Evolutionary conservation across 2,329 filamentous ascomycete species (phyloP).

Genomic region (Sporothrix curviconia): DNA sequence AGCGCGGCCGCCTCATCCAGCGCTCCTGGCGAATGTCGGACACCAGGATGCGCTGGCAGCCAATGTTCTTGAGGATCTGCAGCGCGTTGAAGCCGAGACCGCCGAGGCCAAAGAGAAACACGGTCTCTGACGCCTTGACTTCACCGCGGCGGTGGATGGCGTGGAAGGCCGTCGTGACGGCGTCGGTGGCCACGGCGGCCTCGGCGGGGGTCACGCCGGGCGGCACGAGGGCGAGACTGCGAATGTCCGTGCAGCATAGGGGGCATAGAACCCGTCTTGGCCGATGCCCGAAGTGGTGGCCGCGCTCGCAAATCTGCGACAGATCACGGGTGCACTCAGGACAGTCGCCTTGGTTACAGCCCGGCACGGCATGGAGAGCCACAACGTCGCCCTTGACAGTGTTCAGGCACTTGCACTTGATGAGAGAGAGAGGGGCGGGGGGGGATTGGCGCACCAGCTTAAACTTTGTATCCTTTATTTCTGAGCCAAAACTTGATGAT

Average conservation of each 20-base stretch:
- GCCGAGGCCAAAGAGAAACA: conserved; percentile 5
- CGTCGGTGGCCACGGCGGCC: conserved; percentile 4
- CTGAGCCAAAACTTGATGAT: conserved; percentile 1
- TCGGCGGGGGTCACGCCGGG: conserved; percentile 1
- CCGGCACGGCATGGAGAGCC: conserved; percentile 1
- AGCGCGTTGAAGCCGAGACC: conserved; percentile 5
- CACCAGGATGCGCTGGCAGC: conserved; percentile 3
- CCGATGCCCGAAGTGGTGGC: conserved; percentile 8
- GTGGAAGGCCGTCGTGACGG: conserved; percentile 5
- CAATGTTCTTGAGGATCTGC: background rate
- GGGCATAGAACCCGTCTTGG: conserved; percentile 8
- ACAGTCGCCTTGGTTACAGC: conserved; percentile 4
- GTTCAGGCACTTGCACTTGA: background rate
- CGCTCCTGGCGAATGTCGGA: conserved; percentile 9
- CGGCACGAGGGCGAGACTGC: background rate
- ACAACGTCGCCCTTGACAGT: background rate
- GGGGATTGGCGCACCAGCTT: too few relatives aligned
- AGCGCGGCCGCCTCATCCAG: conserved; percentile 4
- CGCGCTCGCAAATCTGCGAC: conserved; percentile 8
- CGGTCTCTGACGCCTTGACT: conserved; percentile 4
- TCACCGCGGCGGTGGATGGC: conserved; percentile 6
- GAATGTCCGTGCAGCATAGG: background rate
- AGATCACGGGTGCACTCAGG: conserved; percentile 9
- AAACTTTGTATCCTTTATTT: background rate
- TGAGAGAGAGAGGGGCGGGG: background rate